Conservation (phyloP, 805 yeast genomes). For the Candida silvatica region DNA sequence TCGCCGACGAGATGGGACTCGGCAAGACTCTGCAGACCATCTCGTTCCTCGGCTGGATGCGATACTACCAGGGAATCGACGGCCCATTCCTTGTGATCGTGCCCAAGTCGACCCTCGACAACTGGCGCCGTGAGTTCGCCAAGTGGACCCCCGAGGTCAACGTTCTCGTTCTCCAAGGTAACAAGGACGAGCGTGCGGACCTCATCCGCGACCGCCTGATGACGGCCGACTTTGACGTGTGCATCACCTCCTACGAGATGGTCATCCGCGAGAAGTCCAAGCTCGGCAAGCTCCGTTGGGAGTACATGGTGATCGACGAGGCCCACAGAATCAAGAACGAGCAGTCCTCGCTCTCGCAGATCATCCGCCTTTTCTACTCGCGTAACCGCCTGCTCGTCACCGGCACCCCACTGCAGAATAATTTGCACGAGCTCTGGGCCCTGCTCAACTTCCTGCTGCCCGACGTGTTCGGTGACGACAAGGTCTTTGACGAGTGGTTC, state of each 20-base stretch:
- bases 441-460: conserved; percentile 82
- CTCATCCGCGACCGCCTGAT: conserved; percentile 52
- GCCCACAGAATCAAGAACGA: conserved; percentile 97
- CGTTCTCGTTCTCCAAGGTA: conserved; percentile 80
- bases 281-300: conserved; percentile 82
- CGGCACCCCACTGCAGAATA: conserved; percentile 94
- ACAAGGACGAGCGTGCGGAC: conserved; percentile 66
- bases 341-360: conserved; percentile 84
- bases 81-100: conserved; percentile 92
- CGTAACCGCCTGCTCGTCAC: conserved; percentile 80
- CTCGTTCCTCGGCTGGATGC: conserved; percentile 79
- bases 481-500: conserved; percentile 89
- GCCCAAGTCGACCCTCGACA: conserved; percentile 92
- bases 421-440: conserved; percentile 95
- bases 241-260: conserved; percentile 89
- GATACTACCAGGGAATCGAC: conserved; percentile 67
- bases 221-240: conserved; percentile 77
- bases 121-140: conserved; percentile 92
- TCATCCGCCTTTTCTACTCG: conserved; percentile 81
- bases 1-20: conserved; percentile 98
- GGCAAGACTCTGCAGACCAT: conserved; percentile 96
- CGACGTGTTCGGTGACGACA: conserved; percentile 90
- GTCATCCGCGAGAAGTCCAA: conserved; percentile 81
- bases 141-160: conserved; percentile 95
- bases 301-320: conserved; percentile 88